phyloP scores from a whole-genome alignment of 2,329 filamentous ascomycete genomes.

The Fusarium graminum region DNA sequence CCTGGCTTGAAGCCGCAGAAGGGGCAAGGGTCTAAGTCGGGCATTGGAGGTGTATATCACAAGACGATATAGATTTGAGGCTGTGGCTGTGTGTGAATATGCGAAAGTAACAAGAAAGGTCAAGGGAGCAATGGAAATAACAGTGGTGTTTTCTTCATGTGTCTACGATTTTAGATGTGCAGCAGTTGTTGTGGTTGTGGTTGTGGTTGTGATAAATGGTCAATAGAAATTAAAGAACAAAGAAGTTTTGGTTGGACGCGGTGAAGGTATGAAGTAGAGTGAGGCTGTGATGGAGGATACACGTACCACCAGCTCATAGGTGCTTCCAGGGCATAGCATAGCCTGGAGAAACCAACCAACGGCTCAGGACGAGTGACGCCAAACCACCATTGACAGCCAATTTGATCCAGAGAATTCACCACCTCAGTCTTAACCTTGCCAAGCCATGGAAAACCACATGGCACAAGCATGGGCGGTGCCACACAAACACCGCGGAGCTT shows the following conservation, averaged over 20 bases:
- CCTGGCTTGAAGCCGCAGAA: slow-evolving; percentile 54
- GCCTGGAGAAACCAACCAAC: background rate
- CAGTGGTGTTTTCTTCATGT: background rate
- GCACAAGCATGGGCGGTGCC: slow-evolving; percentile 7
- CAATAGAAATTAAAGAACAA: slow-evolving; percentile 22
- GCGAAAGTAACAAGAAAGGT: background rate
- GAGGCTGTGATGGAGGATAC: slow-evolving; percentile 40
- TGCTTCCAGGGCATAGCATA: slow-evolving; percentile 3
- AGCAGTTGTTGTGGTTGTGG: background rate
- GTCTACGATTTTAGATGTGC: slow-evolving; percentile 2
- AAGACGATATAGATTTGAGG: background rate
- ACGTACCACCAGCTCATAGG: slow-evolving; percentile 29
- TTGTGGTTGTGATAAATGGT: slow-evolving; percentile 3
- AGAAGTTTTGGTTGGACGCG: slow-evolving; percentile 16
- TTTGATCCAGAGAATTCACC: background rate
- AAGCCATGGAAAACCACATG: slow-evolving; percentile 24
- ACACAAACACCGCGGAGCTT: slow-evolving; percentile 30
- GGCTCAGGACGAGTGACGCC: background rate
- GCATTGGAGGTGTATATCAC: slow-evolving; percentile 21
- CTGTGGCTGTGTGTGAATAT: slow-evolving; percentile 1
- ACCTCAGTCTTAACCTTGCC: slow-evolving; percentile 3
- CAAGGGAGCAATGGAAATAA: background rate
- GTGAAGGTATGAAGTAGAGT: slow-evolving; percentile 33
- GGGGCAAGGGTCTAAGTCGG: slow-evolving; percentile 47
- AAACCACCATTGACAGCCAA: background rate